Evolutionary conservation across 2,329 filamentous ascomycete species (phyloP), one percentile per base, ranked within the genome.

Genomic region (Colletotrichum musae): DNA sequence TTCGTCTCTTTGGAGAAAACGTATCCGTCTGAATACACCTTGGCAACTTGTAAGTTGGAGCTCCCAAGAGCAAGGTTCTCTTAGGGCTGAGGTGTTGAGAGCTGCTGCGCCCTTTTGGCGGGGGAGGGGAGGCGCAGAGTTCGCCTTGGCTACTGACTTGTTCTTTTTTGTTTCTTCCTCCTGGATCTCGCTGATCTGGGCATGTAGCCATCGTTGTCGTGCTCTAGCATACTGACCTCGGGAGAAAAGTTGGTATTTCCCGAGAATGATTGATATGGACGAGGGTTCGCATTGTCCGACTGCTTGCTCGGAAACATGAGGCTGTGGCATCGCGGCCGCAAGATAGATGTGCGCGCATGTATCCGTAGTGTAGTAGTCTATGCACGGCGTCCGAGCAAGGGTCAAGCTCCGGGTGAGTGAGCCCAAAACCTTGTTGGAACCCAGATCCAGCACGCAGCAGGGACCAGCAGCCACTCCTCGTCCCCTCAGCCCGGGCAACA

Each of bases 71-170:
- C 54, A 66, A 56, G 66, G 61, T 69, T 66, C 41, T 43, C 26
- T 60, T 69, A 65, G 66, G 66, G 66, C 66, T 69, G 66, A 69
- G 66, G 41, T 69, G 41, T 36, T 47, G 56, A 59, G 50, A 62
- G 59, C 59, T 62, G 61, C 54, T 60, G 61, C 43, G 50, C 66
- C 61, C 32, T 28, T 39, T 58, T 16, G 52, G 24, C 36, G 59
- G 47, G 45, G 59, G 50, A 50, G 18, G 58, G 43, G 43, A 21
- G 12, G 41, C 26, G 21, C 10, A 50, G 18, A 50, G 18, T 36
- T 53, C 48, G 48, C 48, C 48, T 43, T 58, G 45, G 36, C 32
- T 36, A n/a, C 24, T 39, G 3, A n/a, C 36, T n/a, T 36, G 32
- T 18, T 28, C 28, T 18, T 43, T 16, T 16, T 53, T 6, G 47